Conservation (phyloP, 352 stramenopile genomes). For the Globisporangium nagaii region DNA sequence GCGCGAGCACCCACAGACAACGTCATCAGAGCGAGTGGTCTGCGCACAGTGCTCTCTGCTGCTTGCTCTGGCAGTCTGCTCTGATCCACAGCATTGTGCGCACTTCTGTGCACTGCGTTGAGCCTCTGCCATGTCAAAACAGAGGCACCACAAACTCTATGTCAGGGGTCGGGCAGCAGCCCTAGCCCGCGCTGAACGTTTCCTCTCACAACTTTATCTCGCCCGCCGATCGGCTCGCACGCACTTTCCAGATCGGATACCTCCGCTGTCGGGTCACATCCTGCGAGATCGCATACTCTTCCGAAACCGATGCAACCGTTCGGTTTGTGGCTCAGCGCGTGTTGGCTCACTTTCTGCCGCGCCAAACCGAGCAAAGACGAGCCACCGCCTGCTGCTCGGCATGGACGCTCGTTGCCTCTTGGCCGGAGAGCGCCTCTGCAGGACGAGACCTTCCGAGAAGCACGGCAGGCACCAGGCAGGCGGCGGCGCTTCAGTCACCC, state of each 20-base stretch:
- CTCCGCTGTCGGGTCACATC: background rate
- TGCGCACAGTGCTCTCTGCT: too few species aligned
- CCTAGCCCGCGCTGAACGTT: background rate
- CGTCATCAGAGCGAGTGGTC: too few species aligned
- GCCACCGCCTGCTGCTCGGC: background rate
- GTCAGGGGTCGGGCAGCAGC: background rate
- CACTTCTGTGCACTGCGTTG: too few species aligned
- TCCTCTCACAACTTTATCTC: background rate
- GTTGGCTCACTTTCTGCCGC: background rate
- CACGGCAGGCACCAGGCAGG: background rate
- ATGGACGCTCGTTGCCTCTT: background rate
- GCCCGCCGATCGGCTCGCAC: background rate
- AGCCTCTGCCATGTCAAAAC: too few species aligned
- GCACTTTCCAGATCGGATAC: background rate
- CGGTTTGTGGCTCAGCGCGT: conserved; percentile 6
- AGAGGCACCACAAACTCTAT: conserved; percentile 1
- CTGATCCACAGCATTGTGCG: too few species aligned
- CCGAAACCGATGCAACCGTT: too few species aligned
- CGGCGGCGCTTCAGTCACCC: background rate
- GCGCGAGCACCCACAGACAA: too few species aligned
- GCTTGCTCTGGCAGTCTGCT: too few species aligned
- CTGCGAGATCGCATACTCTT: background rate
- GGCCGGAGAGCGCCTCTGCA: too few species aligned
- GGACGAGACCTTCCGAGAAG: too few species aligned
- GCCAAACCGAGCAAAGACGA: background rate